phyloP scores from a whole-genome alignment of 169 alveolate genomes.

The Plasmodium yoelii region DNA sequence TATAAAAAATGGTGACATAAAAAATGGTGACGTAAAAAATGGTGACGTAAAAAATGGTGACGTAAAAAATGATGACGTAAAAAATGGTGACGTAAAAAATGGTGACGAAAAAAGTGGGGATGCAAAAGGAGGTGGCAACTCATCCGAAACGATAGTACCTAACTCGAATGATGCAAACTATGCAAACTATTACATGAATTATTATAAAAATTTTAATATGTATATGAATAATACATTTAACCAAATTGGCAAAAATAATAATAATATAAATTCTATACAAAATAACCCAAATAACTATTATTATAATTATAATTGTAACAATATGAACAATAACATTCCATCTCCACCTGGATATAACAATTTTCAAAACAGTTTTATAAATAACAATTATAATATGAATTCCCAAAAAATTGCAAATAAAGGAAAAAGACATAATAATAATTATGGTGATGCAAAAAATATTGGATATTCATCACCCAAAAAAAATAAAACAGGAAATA shows the following conservation, averaged over 20 bases:
- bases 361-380: neutral
- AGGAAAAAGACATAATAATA: slow-evolving; percentile 17
- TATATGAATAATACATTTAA: neutral
- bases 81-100: neutral
- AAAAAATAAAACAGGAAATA: slow-evolving; percentile 14
- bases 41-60: neutral
- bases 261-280: neutral
- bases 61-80: neutral
- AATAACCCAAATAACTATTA: neutral
- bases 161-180: neutral
- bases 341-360: slow-evolving; percentile 10
- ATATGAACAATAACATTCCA: neutral
- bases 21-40: neutral
- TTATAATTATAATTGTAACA: slow-evolving; percentile 13
- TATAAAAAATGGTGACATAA: neutral
- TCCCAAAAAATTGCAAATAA: slow-evolving; percentile 22
- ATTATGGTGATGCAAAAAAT: slow-evolving; percentile 2
- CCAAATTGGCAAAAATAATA: neutral
- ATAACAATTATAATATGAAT: neutral
- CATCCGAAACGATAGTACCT: no score
- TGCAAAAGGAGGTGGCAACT: no score
- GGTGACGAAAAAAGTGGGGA: neutral
- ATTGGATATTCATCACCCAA: slow-evolving; percentile 8
- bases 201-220: neutral
- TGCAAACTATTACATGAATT: neutral